A percentile compares a stretch with the other conserved stretches of the same genome.
These are phyloP conservation scores for Pleurotus salmoneostramineus DNA, from an alignment of 768 basidiomycete genomes.

Conservation along the genomic window DNA sequence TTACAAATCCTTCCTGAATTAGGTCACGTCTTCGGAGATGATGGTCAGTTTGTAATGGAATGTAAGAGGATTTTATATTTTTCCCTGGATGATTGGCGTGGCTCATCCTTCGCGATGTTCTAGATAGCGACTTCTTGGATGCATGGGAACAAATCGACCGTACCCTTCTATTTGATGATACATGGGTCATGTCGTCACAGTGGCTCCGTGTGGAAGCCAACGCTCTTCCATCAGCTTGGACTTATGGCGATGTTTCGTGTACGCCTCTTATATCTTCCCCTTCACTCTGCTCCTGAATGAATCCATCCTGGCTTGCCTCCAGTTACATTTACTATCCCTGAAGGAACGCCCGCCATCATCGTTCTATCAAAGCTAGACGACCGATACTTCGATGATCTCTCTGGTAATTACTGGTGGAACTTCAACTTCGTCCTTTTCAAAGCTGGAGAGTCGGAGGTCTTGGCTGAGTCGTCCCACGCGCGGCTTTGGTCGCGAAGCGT, in stretches of 20 bases:
- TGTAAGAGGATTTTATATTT: constrained; percentile 21
- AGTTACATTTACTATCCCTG: constrained; percentile 41
- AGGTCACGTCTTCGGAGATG: constrained; percentile 43
- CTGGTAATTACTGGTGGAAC: constrained; percentile 31
- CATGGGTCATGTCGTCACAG: constrained; percentile 46
- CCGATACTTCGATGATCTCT: constrained; percentile 39
- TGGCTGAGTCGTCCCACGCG: constrained; percentile 28
- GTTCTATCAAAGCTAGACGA: constrained; percentile 43
- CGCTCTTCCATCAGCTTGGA: constrained; percentile 30
- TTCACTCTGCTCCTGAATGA: neutral
- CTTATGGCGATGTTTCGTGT: constrained; percentile 48
- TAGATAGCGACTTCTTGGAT: constrained; percentile 44
- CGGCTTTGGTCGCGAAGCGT: constrained; percentile 28
- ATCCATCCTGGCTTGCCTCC: neutral
- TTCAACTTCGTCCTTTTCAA: constrained; percentile 46
- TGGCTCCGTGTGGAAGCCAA: constrained; percentile 41
- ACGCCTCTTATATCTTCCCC: constrained; percentile 4
- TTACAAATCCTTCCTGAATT: constrained; percentile 35
- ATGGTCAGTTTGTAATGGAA: constrained; percentile 58
- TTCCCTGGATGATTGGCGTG: neutral
- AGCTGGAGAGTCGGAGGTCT: constrained; percentile 30
- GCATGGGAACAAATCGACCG: constrained; percentile 45
- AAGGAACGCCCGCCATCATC: constrained; percentile 35
- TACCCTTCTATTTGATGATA: constrained; percentile 44
- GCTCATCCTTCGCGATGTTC: neutral